phyloP scores from a whole-genome alignment of 169 alveolate species.

The Neospora caninum region DNA sequence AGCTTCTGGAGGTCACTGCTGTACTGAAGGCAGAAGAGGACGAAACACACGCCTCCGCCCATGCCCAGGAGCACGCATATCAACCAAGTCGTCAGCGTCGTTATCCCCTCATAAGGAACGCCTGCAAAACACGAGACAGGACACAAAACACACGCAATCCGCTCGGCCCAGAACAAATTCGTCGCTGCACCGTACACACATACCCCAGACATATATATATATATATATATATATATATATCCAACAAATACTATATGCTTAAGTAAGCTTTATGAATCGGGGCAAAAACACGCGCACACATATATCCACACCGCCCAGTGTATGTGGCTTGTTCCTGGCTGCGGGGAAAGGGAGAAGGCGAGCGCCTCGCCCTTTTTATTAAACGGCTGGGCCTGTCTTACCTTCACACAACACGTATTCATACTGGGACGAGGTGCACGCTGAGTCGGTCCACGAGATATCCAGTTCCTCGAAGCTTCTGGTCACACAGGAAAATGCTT shows the following conservation, averaged over 20 bases:
- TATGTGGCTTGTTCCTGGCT: no score
- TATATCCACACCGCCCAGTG: no score
- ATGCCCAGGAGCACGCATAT: background rate
- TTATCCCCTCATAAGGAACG: background rate
- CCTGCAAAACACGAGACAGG: background rate
- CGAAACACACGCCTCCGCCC: background rate
- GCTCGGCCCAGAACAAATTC: background rate
- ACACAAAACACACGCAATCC: background rate
- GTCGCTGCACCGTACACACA: no score
- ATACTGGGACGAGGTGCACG: background rate
- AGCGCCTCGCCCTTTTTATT: no score
- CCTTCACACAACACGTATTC: slow-evolving; percentile 7
- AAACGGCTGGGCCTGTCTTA: background rate
- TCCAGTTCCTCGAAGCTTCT: background rate
- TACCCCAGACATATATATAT: no score
- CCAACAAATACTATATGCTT: no score
- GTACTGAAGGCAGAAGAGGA: slow-evolving; percentile 6
- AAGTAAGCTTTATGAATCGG: no score
- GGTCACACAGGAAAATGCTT: background rate
- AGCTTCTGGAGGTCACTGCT: slow-evolving; percentile 32
- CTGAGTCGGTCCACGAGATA: background rate
- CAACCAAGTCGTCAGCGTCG: background rate
- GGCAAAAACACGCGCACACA: no score
- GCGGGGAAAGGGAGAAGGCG: no score
- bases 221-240: no score